These are phyloP conservation scores for Phytopythium aichiense DNA, from an alignment of 352 stramenopile genomes.

Conservation along the genomic window DNA sequence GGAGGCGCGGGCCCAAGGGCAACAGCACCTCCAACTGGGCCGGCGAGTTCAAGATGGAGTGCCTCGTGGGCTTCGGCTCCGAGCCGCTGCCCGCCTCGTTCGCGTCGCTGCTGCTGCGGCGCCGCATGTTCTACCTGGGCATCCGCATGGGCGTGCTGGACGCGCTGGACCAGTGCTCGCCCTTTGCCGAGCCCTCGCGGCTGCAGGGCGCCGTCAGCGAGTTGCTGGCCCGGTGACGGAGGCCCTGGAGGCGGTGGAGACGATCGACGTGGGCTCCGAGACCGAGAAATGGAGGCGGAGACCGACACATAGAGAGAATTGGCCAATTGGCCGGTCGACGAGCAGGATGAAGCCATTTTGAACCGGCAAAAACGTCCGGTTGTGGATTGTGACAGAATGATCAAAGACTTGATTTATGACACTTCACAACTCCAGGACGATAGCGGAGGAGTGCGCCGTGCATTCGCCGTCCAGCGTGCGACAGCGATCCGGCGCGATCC, in stretches of 20 bases:
- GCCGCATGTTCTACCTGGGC: conserved; percentile 39
- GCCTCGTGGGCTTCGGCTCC: conserved; percentile 39
- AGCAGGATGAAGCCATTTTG: too few relatives aligned
- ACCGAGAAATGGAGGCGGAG: too few relatives aligned
- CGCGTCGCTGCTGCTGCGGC: conserved; percentile 23
- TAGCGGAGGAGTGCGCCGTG: too few relatives aligned
- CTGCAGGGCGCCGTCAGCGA: neutral
- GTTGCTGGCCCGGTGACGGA: neutral
- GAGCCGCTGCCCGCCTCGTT: conserved; percentile 35
- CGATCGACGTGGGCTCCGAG: too few relatives aligned
- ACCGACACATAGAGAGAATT: too few relatives aligned
- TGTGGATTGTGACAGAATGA: too few relatives aligned
- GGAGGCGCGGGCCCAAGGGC: conserved; percentile 18
- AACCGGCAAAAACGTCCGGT: too few relatives aligned
- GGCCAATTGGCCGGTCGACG: too few relatives aligned
- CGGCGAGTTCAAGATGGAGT: conserved; percentile 32
- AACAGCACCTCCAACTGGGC: conserved; percentile 17
- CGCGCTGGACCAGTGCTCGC: conserved; percentile 25
- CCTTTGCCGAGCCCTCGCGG: conserved; percentile 6
- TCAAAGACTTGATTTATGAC: too few relatives aligned
- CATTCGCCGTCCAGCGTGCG: too few relatives aligned
- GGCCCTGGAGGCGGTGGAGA: neutral
- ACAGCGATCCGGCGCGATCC: too few relatives aligned
- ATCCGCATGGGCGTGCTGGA: conserved; percentile 19
- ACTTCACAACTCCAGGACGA: too few relatives aligned